Percentiles rank a stretch among this genome's conserved stretches.
phyloP scores from a whole-genome alignment of 208 protist species.

The Jaenimonas drosophilae region DNA sequence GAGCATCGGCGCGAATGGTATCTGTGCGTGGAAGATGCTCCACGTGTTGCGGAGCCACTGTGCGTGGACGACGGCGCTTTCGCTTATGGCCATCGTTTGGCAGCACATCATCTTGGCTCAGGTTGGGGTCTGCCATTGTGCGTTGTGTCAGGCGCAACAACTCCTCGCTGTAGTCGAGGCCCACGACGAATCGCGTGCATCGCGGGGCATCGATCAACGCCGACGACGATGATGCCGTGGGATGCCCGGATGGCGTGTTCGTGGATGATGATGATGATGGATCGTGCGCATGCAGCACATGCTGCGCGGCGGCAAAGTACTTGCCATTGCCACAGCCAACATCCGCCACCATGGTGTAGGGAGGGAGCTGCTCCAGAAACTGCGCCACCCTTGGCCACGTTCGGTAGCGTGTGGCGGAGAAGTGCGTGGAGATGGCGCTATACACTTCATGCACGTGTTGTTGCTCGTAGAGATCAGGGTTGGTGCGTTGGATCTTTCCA shows the following conservation, averaged over 20 bases:
- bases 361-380: slow-evolving; percentile 58
- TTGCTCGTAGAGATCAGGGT: no score
- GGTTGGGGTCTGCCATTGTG: slow-evolving; percentile 26
- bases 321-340: slow-evolving; percentile 88
- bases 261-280: slow-evolving; percentile 6
- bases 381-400: slow-evolving; percentile 64
- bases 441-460: slow-evolving; percentile 78
- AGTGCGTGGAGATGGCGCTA: slow-evolving; percentile 73
- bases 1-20: slow-evolving; percentile 50
- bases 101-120: slow-evolving; percentile 1
- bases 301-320: slow-evolving; percentile 48
- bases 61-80: slow-evolving; percentile 1
- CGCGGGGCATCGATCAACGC: no score
- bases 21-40: slow-evolving; percentile 34
- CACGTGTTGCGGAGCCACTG: slow-evolving; percentile 3
- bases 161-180: slow-evolving; percentile 51
- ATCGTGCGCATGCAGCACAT: no score
- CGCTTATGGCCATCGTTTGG: background rate
- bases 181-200: slow-evolving; percentile 34
- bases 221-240: background rate
- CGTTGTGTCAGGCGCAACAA: slow-evolving; percentile 51
- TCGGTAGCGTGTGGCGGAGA: slow-evolving; percentile 83
- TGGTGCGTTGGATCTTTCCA: no score
- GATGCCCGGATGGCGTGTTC: slow-evolving; percentile 5
- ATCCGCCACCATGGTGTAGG: slow-evolving; percentile 58